A percentile compares a stretch with the other conserved stretches of the same genome.
These are phyloP conservation scores for Talaromyces atroroseus DNA, from an alignment of 2,329 filamentous ascomycete species.

Conservation along the genomic window DNA sequence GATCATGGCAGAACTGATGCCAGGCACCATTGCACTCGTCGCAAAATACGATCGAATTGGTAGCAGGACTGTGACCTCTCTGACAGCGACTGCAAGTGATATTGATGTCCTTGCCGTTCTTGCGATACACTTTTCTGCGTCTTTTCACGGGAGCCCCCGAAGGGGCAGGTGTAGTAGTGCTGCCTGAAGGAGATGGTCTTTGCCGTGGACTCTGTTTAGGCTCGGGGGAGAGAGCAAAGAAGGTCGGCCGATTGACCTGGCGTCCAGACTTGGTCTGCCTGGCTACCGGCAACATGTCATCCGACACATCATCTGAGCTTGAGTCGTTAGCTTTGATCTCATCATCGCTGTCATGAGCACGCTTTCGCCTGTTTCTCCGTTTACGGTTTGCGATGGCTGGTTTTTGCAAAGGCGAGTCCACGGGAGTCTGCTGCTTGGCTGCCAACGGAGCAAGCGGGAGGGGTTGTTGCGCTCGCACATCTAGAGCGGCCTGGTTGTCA, in stretches of 20 bases:
- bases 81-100: slow-evolving; percentile 66
- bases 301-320: slow-evolving; percentile 37
- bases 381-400: slow-evolving; percentile 9
- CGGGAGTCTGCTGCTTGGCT: not conserved
- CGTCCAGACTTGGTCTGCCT: slow-evolving; percentile 72
- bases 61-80: slow-evolving; percentile 63
- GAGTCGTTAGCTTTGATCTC: slow-evolving; percentile 29
- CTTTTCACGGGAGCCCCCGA: slow-evolving; percentile 41
- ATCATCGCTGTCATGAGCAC: slow-evolving; percentile 26
- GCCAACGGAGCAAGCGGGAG: not conserved
- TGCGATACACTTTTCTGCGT: slow-evolving; percentile 50
- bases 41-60: slow-evolving; percentile 80
- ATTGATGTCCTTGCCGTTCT: slow-evolving; percentile 33
- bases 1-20: slow-evolving; percentile 77
- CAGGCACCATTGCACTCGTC: slow-evolving; percentile 74
- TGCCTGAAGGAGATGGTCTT: slow-evolving; percentile 12
- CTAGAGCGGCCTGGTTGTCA: not conserved
- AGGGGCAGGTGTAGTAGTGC: slow-evolving; percentile 15
- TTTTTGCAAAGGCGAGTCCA: slow-evolving; percentile 4
- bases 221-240: slow-evolving; percentile 50
- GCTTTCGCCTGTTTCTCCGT: slow-evolving; percentile 21
- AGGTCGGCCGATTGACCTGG: slow-evolving; percentile 60
- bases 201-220: slow-evolving; percentile 17
- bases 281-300: slow-evolving; percentile 44
- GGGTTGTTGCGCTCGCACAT: too few relatives aligned